phyloP scores from a whole-genome alignment of 2,329 filamentous ascomycete species.

The Penicillium thymicola region DNA sequence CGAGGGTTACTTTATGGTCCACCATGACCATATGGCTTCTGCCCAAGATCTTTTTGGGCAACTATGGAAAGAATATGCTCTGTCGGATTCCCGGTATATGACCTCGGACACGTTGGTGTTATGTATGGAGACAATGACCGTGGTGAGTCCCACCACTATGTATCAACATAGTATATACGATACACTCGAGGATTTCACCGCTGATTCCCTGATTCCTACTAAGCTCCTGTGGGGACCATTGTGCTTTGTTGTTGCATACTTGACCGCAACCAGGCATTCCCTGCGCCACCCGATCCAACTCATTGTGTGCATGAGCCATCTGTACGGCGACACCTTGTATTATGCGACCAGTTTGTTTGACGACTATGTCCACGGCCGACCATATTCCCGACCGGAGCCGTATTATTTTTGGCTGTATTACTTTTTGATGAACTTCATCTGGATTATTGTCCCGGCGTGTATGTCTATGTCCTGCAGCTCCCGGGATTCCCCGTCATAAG shows the following conservation, averaged over 20 bases:
- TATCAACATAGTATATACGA: too few species aligned
- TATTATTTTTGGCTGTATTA: constrained; percentile 67
- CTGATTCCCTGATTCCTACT: constrained; percentile 6
- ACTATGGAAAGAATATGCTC: constrained; percentile 88
- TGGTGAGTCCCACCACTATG: constrained; percentile 50
- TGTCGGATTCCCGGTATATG: constrained; percentile 83
- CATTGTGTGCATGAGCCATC: constrained; percentile 60
- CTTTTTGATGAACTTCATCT: constrained; percentile 64
- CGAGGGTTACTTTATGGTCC: constrained; percentile 77
- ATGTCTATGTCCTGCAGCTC: constrained; percentile 36
- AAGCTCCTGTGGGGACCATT: constrained; percentile 61
- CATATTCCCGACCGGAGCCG: constrained; percentile 59
- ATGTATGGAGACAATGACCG: constrained; percentile 81
- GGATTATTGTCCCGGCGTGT: constrained; percentile 59
- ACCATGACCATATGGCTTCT: constrained; percentile 63
- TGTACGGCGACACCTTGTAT: constrained; percentile 64
- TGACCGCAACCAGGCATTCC: constrained; percentile 54
- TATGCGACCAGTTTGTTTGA: constrained; percentile 63
- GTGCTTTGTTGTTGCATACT: constrained; percentile 55
- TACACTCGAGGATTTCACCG: not conserved
- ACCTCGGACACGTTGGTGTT: constrained; percentile 78
- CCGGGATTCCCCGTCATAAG: not conserved
- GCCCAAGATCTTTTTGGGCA: constrained; percentile 74
- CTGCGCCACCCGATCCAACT: constrained; percentile 59
- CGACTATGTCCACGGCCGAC: constrained; percentile 51